These are phyloP conservation scores for Selaginella moellendorffii DNA, from an alignment of 75 land plant genomes.

Conservation along the genomic window DNA sequence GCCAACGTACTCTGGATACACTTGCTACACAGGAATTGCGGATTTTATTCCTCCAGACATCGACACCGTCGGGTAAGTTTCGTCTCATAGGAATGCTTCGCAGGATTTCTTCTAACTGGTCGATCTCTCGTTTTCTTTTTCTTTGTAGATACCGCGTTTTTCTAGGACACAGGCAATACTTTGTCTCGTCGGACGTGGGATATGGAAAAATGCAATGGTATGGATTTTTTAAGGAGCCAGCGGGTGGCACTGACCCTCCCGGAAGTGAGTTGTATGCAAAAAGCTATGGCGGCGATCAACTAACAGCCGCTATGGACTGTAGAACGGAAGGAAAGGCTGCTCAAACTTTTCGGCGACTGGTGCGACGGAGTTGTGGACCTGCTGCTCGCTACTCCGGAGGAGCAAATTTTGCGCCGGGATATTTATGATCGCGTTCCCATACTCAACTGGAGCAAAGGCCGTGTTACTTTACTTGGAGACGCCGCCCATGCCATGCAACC, in stretches of 20 bases:
- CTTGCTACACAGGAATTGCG: conserved; percentile 94
- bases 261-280: conserved; percentile 27
- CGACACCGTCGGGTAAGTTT: conserved; percentile 70
- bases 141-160: conserved; percentile 76
- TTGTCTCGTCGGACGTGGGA: conserved; percentile 94
- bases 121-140: conserved; percentile 11
- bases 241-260: conserved; percentile 68
- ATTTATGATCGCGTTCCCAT: conserved; percentile 3
- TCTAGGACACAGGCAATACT: conserved; percentile 83
- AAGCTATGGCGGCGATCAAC: background rate
- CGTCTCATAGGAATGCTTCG: too few relatives aligned
- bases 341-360: conserved; percentile 7
- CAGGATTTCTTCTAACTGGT: too few relatives aligned
- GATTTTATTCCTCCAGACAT: conserved; percentile 94
- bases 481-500: conserved; percentile 6
- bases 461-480: conserved; percentile 5
- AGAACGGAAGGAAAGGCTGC: conserved; percentile 1
- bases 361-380: conserved; percentile 5
- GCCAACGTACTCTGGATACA: conserved; percentile 69
- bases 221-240: conserved; percentile 77
- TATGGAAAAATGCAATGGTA: conserved; percentile 98
- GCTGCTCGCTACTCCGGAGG: background rate
- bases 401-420: conserved; percentile 4
- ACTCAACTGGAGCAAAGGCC: conserved; percentile 1
- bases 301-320: background rate